Conservation (phyloP, 228 moss, liverwort and hornwort species). For the Sphagnum magellanicum region DNA sequence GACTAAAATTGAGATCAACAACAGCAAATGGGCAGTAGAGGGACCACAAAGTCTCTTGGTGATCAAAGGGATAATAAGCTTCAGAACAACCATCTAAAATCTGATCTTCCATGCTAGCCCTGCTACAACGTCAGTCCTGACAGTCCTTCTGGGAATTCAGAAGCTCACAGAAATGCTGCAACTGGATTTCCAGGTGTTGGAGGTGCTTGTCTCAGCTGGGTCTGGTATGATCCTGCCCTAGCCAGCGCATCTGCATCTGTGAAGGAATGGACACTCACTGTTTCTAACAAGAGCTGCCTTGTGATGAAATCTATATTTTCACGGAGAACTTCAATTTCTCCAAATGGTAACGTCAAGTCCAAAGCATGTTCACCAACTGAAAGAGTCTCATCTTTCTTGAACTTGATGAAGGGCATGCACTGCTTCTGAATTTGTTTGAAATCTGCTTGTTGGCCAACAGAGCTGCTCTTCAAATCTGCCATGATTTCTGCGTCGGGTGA, state of each 20-base stretch:
- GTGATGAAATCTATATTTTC: slow-evolving; percentile 55
- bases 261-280: slow-evolving; percentile 40
- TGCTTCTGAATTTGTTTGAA: slow-evolving; percentile 71
- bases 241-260: slow-evolving; percentile 33
- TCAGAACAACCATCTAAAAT: no score
- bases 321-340: slow-evolving; percentile 60
- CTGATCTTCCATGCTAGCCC: no score
- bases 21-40: no score
- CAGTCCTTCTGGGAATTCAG: slow-evolving; percentile 18
- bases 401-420: slow-evolving; percentile 99
- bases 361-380: slow-evolving; percentile 82
- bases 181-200: slow-evolving; percentile 85
- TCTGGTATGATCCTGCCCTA: slow-evolving; percentile 25
- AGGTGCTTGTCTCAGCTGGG: slow-evolving; percentile 46
- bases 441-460: slow-evolving; percentile 43
- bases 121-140: background rate
- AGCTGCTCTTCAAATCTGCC: slow-evolving; percentile 50
- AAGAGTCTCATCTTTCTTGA: slow-evolving; percentile 85
- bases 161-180: slow-evolving; percentile 50
- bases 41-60: no score
- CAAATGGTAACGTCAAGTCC: slow-evolving; percentile 82
- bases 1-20: no score
- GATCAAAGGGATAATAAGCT: no score
- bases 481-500: slow-evolving; percentile 61
- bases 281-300: slow-evolving; percentile 68